Evolutionary conservation across 2,329 filamentous ascomycete species (phyloP).

Genomic region (Cladophialophora exuberans): DNA sequence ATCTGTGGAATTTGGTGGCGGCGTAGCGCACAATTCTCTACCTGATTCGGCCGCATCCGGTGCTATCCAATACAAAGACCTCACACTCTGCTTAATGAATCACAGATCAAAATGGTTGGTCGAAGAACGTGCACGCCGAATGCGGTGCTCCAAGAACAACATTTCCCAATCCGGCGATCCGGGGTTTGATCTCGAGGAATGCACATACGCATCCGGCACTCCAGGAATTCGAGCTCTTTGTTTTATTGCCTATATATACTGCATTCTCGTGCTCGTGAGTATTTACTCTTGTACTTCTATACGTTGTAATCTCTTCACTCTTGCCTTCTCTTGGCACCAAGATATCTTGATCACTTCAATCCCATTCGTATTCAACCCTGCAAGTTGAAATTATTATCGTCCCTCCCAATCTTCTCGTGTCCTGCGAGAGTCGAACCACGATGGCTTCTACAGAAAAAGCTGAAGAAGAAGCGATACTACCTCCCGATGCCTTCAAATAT

Average conservation of each 20-base stretch:
- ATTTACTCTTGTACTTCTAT: conserved; percentile 6
- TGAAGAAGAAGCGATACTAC: conserved; percentile 1
- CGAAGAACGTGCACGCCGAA: conserved; percentile 6
- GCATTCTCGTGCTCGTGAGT: conserved; percentile 10
- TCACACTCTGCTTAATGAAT: conserved; percentile 10
- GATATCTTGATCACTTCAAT: conserved; percentile 9
- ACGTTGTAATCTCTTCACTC: conserved; percentile 5
- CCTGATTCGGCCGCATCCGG: conserved; percentile 1
- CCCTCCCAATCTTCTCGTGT: conserved; percentile 11
- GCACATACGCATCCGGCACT: conserved; percentile 14
- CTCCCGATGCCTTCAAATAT: conserved; percentile 13
- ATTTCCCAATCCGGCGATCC: too few species aligned
- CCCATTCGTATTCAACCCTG: not conserved
- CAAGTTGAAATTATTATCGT: conserved; percentile 5
- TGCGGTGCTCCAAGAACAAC: conserved; percentile 7
- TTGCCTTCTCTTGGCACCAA: conserved; percentile 8
- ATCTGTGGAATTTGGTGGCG: conserved; percentile 8
- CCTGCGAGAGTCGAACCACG: conserved; percentile 8
- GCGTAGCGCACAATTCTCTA: conserved; percentile 10
- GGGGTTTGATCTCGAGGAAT: conserved; percentile 11
- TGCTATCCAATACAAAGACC: conserved; percentile 7
- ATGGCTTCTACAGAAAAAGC: conserved; percentile 8
- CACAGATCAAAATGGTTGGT: conserved; percentile 5
- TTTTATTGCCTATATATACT: conserved; percentile 5
- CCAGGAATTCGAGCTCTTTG: conserved; percentile 11